Evolutionary conservation across 106 monocot genomes (phyloP), one percentile per base, ranked within the genome.

Genomic region (Phalaenopsis equestris): DNA sequence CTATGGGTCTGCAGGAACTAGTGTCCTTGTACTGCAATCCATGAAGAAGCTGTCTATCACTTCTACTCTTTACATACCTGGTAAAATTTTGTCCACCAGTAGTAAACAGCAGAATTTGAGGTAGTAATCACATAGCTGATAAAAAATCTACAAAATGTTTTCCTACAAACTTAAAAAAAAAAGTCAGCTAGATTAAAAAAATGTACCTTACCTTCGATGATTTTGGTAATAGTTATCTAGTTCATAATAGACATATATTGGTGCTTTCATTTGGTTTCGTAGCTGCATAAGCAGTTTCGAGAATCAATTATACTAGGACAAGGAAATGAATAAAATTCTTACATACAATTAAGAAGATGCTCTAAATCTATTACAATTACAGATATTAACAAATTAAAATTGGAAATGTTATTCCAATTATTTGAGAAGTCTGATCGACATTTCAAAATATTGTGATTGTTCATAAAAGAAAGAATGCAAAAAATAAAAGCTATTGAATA

Each of bases 171-270:
- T 56, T 46, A 70, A 75, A 43, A 42, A 55, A n/a, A 43, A 41
- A 16, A 12, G 24, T 65, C 9, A 18, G 48, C 47, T 73, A 23
- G 24, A 83, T 61, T n/a, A 48, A 73, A 41, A 82, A 75, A 8
- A 72, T 70, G 55, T 41, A 30, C 8, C 73, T 72, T 56, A 96
- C 96, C 96, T 83, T 24, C 96, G 88, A 85, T 96, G 96, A 67
- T 96, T 96, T 82, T 96, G 96, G 87, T 96, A 96, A 65, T 87
- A 96, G 83, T 94, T 96, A 72, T 96, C 92, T 37, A 96, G 88
- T 82, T 96, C 93, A 82, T 96, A 96, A 79, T 96, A 94, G 43
- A 96, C 72, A 84, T 82, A 90, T 68, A 96, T 90, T 73, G 96
- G 96, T 74, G 96, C 90, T 78, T 89, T 96, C 96, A 94, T 96